A percentile compares a stretch with the other conserved stretches of the same genome.
Evolutionary conservation across 2,329 filamentous ascomycete genomes (phyloP).

Genomic region (Fusarium solani-melongenae): DNA sequence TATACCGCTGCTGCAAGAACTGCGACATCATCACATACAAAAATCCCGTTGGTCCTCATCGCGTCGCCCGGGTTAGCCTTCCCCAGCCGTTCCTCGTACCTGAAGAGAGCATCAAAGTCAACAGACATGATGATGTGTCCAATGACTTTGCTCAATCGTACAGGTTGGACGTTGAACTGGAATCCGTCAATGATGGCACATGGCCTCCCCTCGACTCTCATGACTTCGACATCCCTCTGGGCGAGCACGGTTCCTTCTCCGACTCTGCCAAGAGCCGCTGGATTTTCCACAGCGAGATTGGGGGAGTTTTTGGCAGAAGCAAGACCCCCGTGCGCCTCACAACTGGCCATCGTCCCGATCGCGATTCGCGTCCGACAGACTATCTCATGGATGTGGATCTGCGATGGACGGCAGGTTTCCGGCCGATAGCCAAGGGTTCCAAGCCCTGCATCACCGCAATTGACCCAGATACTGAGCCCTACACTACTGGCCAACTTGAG

Average conservation of each 20-base stretch:
- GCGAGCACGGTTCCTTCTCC: constrained; percentile 30
- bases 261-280: constrained; percentile 46
- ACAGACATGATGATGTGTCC: constrained; percentile 58
- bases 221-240: constrained; percentile 45
- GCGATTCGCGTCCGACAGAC: constrained; percentile 50
- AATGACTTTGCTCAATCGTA: constrained; percentile 64
- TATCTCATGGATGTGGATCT: constrained; percentile 63
- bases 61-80: constrained; percentile 60
- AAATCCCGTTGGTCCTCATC: constrained; percentile 58
- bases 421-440: constrained; percentile 54
- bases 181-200: constrained; percentile 58
- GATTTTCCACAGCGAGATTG: constrained; percentile 55
- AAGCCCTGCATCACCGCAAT: constrained; percentile 57
- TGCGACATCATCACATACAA: constrained; percentile 64
- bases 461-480: constrained; percentile 47
- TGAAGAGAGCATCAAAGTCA: constrained; percentile 62
- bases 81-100: constrained; percentile 63
- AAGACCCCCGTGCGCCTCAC: constrained; percentile 50
- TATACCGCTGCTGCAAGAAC: constrained; percentile 66
- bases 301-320: constrained; percentile 55
- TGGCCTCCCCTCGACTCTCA: constrained; percentile 64
- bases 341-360: constrained; percentile 37
- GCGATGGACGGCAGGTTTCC: constrained; percentile 57
- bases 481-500: constrained; percentile 38
- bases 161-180: constrained; percentile 62